Conservation (phyloP, 225 moss, liverwort and hornwort species). For the Thuidium tamariscinum region DNA sequence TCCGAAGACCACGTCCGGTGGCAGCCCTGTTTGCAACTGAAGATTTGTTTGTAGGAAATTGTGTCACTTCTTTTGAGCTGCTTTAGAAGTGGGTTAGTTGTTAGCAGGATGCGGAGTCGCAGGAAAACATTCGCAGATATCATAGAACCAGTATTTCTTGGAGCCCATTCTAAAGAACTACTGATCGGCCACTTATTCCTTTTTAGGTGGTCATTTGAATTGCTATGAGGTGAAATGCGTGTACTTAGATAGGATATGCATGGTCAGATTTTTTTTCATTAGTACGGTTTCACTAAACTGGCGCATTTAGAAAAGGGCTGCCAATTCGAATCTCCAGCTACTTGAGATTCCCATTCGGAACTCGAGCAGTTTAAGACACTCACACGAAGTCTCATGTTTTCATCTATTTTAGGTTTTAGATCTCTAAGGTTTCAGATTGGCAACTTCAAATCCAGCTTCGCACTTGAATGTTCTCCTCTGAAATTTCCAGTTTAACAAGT, state of each 20-base stretch:
- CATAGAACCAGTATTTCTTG: neutral
- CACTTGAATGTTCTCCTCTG: neutral
- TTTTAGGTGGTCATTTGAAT: neutral
- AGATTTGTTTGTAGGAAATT: neutral
- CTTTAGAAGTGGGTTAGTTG: neutral
- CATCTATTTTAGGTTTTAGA: neutral
- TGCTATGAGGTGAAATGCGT: neutral
- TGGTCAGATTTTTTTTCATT: neutral
- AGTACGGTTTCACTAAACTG: neutral
- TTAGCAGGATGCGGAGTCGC: neutral
- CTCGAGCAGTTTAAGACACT: neutral
- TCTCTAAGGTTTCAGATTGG: neutral
- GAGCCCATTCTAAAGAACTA: neutral
- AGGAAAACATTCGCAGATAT: neutral
- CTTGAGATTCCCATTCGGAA: neutral
- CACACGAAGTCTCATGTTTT: neutral
- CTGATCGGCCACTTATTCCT: neutral
- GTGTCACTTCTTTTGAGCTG: neutral
- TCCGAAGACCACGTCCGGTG: neutral
- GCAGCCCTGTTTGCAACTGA: neutral
- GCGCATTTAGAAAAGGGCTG: neutral
- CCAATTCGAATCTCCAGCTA: neutral
- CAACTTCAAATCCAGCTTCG: too few relatives aligned
- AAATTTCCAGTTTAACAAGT: neutral
- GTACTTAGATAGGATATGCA: neutral